Base-by-base conservation (phyloP, 2,329 filamentous ascomycete species). In the Calonectria pauciramosa region DNA sequence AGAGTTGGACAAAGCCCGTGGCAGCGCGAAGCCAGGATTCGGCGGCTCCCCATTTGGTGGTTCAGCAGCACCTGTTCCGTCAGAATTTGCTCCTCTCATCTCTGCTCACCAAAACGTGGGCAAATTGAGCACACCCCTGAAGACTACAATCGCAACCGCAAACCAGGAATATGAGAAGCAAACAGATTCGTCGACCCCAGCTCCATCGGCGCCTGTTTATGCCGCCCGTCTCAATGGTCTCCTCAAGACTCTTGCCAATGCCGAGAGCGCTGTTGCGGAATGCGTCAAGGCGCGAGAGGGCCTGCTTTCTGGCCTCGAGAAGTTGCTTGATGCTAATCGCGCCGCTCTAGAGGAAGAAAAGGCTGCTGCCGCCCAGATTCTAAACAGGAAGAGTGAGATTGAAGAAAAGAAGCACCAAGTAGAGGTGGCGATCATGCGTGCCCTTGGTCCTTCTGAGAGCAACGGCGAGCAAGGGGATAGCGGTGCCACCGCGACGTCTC, bases 401-500 rank as follows among this genome's bases (percentile, higher is more conserved):
- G 96, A 98, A 80, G 87, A 89, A 23, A 96, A 95, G 86, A 98
- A 97, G 85, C 92, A 93, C 68, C 94, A 97, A 63, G 96, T 99
- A 10, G 97, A 99, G 84, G 92, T 96, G 78, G 93, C 92, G 64
- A 99, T 99, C 79, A 95, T 99, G 90, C 92, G 94, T 67, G 95
- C 95, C 11, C 90, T 98, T 28, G 92, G 92, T 18, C 90, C 91
- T 1, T 90, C 92, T 11, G 89, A 91, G 72, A 86, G 87, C 26
- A 86, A 87, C 60, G 85, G 85, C 11, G 87, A 91, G 13, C 86
- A 88, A 4, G 87, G 88, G 3, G 86, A 87, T 11, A 84, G 88
- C 64, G 82, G 88, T 44, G 85, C 84, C n/a, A 86, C 85, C 47
- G 89, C 85, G 75, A 87, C 87, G 4, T 84, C 85, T 18, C 84